Evolutionary conservation across 148 eudicot genomes (phyloP).

Genomic region (Rhododendron mucronatum): DNA sequence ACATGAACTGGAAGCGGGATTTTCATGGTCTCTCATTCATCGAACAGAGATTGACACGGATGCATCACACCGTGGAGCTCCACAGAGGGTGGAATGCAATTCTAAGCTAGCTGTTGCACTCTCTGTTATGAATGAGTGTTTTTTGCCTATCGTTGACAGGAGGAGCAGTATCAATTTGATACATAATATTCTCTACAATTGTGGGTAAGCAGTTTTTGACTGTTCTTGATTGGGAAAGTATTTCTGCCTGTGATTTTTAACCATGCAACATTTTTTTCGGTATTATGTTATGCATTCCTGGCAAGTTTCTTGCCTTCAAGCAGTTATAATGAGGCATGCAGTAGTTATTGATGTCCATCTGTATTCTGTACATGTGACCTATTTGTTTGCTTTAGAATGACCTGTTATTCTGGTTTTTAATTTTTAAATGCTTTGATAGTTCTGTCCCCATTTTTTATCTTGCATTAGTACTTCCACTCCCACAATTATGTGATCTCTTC

Average conservation of each 20-base stretch:
- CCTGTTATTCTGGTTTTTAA: background rate
- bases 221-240: background rate
- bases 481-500: background rate
- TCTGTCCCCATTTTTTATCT: background rate
- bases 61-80: constrained; percentile 41
- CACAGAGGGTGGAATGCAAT: constrained; percentile 80
- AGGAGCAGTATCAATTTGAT: constrained; percentile 84
- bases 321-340: background rate
- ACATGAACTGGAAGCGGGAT: constrained; percentile 79
- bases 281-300: background rate
- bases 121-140: constrained; percentile 92
- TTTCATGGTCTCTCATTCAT: constrained; percentile 85
- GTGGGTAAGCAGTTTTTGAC: constrained; percentile 58
- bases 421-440: background rate
- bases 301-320: constrained; percentile 1
- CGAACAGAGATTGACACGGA: constrained; percentile 60
- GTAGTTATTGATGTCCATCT: background rate
- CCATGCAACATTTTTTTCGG: background rate
- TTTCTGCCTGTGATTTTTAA: background rate
- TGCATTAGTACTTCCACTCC: background rate
- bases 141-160: constrained; percentile 84
- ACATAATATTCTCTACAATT: constrained; percentile 78
- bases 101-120: constrained; percentile 93
- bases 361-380: background rate
- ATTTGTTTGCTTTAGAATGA: background rate